Conservation (phyloP, 257 asterid genomes). For the Thymus mandschuricus region DNA sequence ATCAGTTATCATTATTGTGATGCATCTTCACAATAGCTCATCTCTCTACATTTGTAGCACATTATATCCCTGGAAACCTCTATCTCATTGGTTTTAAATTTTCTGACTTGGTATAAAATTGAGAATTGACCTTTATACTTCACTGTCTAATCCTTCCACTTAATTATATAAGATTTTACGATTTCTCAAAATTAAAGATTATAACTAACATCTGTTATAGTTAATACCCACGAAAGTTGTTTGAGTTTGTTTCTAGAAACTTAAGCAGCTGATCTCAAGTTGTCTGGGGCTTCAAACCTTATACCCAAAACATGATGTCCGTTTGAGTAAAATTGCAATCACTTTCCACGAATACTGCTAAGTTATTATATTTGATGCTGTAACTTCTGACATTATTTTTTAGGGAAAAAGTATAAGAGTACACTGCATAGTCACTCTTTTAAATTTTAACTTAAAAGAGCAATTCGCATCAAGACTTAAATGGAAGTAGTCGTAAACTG, state of each 20-base stretch:
- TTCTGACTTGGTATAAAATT: conserved; percentile 1
- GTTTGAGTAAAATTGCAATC: conserved; percentile 1
- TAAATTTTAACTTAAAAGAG: neutral
- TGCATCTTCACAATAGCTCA: conserved; percentile 9
- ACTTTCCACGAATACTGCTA: neutral
- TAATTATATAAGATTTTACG: no score
- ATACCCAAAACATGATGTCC: neutral
- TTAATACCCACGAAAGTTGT: neutral
- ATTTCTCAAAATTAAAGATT: no score
- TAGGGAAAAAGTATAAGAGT: neutral
- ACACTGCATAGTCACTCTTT: neutral
- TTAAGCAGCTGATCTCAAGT: neutral
- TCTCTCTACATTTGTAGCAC: neutral
- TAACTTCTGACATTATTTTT: neutral
- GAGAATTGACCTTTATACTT: no score
- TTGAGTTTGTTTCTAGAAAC: neutral
- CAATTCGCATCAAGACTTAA: conserved; percentile 11
- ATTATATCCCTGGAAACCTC: conserved; percentile 14
- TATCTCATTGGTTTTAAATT: neutral
- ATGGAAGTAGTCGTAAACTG: conserved; percentile 21
- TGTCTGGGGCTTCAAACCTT: neutral
- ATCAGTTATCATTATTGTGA: conserved; percentile 7
- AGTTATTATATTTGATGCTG: conserved; percentile 8
- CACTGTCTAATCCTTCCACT: no score
- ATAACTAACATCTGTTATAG: neutral